A percentile compares a stretch with the other conserved stretches of the same genome.
phyloP scores from a whole-genome alignment of 805 yeast species.

The Monosporozyma siamensis region DNA sequence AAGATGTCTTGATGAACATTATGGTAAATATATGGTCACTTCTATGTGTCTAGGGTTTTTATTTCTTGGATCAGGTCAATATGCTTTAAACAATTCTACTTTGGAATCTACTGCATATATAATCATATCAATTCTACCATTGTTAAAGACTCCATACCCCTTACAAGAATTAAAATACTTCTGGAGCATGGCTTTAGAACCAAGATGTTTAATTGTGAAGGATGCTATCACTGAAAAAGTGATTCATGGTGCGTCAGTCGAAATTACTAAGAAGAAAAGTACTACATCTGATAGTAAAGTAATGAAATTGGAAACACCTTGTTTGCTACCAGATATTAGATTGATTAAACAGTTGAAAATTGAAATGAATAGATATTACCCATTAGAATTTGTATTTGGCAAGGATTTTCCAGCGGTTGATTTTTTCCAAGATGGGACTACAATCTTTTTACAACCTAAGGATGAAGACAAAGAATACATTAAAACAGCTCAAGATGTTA shows the following conservation, averaged over 20 bases:
- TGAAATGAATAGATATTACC: slow-evolving; percentile 41
- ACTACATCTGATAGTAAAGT: slow-evolving; percentile 34
- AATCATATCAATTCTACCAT: slow-evolving; percentile 68
- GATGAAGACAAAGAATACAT: slow-evolving; percentile 2
- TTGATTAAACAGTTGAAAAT: slow-evolving; percentile 42
- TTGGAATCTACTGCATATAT: slow-evolving; percentile 36
- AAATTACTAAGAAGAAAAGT: slow-evolving; percentile 24
- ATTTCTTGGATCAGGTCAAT: slow-evolving; percentile 89
- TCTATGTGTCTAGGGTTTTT: slow-evolving; percentile 81
- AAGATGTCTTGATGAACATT: slow-evolving; percentile 30
- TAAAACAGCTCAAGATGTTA: slow-evolving; percentile 9
- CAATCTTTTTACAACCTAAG: slow-evolving; percentile 19
- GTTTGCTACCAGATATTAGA: slow-evolving; percentile 53
- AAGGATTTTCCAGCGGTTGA: slow-evolving; percentile 17
- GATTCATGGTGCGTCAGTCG: slow-evolving; percentile 36
- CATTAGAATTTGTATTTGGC: slow-evolving; percentile 35
- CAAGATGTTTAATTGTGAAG: slow-evolving; percentile 69
- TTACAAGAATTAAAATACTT: slow-evolving; percentile 81
- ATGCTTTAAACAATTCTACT: slow-evolving; percentile 57
- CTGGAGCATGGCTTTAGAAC: slow-evolving; percentile 80
- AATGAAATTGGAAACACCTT: slow-evolving; percentile 43
- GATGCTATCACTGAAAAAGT: slow-evolving; percentile 57
- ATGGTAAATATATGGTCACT: slow-evolving; percentile 67
- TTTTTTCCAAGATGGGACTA: slow-evolving; percentile 24
- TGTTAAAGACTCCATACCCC: slow-evolving; percentile 35